These are phyloP conservation scores for Solanum chiquidenum DNA, from an alignment of 257 asterid genomes.

Conservation along the genomic window DNA sequence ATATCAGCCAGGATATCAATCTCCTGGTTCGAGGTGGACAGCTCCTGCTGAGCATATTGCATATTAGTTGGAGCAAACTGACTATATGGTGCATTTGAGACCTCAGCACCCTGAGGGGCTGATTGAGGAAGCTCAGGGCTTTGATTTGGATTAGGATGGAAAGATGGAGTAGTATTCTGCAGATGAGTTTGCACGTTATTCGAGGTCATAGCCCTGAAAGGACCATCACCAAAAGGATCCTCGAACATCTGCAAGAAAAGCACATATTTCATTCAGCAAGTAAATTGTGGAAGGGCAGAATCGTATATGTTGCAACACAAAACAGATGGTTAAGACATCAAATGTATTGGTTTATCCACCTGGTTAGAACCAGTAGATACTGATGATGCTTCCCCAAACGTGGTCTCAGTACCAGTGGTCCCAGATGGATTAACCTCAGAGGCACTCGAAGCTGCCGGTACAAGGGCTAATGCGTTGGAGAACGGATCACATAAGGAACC, in stretches of 20 bases:
- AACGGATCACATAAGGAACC: slow-evolving; percentile 59
- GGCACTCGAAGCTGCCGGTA: slow-evolving; percentile 34
- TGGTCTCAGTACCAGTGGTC: slow-evolving; percentile 30
- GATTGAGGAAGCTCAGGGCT: slow-evolving; percentile 27
- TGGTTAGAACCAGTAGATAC: slow-evolving; percentile 36
- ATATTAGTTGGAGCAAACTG: slow-evolving; percentile 27
- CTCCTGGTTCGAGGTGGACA: slow-evolving; percentile 32
- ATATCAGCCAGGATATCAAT: slow-evolving; percentile 89
- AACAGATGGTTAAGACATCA: background rate
- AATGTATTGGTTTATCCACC: slow-evolving; percentile 16
- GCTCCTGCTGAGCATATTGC: slow-evolving; percentile 39
- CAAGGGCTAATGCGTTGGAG: slow-evolving; percentile 60
- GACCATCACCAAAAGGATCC: slow-evolving; percentile 96
- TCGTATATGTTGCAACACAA: background rate
- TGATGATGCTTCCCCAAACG: slow-evolving; percentile 31
- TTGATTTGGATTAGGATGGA: slow-evolving; percentile 33
- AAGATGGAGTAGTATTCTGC: slow-evolving; percentile 21
- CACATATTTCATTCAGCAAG: background rate
- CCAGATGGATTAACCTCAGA: slow-evolving; percentile 41
- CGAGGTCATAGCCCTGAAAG: slow-evolving; percentile 62
- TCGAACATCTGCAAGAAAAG: slow-evolving; percentile 55
- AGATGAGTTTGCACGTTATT: slow-evolving; percentile 27
- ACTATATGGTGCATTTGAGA: slow-evolving; percentile 22
- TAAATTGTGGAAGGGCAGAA: background rate
- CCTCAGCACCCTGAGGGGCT: slow-evolving; percentile 24